Percentiles rank a stretch among this genome's conserved stretches.
These are phyloP conservation scores for Camelina sativa DNA, from an alignment of 345 rosid genomes.

Conservation along the genomic window DNA sequence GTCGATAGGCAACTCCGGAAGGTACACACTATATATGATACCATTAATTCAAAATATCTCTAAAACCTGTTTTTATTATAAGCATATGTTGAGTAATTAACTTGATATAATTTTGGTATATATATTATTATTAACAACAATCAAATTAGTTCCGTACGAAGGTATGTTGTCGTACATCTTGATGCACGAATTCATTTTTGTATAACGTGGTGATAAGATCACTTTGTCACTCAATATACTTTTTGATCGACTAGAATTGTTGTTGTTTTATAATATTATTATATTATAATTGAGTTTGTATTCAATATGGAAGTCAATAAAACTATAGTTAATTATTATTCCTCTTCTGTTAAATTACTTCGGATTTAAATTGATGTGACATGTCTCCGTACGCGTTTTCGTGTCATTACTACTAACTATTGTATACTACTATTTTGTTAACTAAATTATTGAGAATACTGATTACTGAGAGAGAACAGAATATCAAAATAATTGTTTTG, in stretches of 20 bases:
- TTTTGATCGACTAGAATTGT: constrained; percentile 18
- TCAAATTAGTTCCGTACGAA: constrained; percentile 31
- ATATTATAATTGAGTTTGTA: background rate
- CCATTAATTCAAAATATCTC: background rate
- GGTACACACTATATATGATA: background rate
- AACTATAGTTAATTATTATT: background rate
- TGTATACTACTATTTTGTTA: background rate
- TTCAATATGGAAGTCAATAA: constrained; percentile 13
- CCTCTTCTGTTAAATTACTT: constrained; percentile 10
- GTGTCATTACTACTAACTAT: constrained; percentile 9
- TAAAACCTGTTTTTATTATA: background rate
- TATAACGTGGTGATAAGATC: constrained; percentile 30
- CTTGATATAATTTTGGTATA: background rate
- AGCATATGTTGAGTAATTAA: background rate
- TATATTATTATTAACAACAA: background rate
- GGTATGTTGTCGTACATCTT: constrained; percentile 20
- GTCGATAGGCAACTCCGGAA: background rate
- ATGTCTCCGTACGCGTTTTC: constrained; percentile 44
- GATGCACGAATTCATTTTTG: constrained; percentile 10
- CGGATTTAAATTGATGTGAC: constrained; percentile 33
- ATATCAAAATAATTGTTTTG: background rate
- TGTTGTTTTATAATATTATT: background rate
- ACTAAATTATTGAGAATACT: background rate
- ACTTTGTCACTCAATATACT: constrained; percentile 11
- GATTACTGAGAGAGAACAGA: background rate